Percentiles rank a stretch among this genome's conserved stretches.
Evolutionary conservation across 2,329 filamentous ascomycete species (phyloP).

Genomic region (Albophoma yamanashiensis): DNA sequence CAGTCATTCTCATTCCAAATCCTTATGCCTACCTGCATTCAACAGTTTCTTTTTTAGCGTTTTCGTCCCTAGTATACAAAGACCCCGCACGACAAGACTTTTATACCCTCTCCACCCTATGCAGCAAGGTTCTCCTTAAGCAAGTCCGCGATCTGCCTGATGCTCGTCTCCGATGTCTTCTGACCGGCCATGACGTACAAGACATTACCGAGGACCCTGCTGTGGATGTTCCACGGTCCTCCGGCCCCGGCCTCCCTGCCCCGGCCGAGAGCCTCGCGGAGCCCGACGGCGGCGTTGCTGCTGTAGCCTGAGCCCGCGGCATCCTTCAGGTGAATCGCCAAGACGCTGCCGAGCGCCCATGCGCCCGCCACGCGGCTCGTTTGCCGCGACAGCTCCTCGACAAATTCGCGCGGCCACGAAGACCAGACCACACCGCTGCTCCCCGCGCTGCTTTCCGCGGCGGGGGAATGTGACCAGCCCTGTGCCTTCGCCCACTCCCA

Average conservation of each 20-base stretch:
- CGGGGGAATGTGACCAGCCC: constrained; percentile 22
- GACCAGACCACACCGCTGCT: constrained; percentile 44
- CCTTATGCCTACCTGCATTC: too few relatives aligned
- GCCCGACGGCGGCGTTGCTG: constrained; percentile 31
- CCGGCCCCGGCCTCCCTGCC: constrained; percentile 10
- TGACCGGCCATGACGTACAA: constrained; percentile 48
- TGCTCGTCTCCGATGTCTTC: constrained; percentile 20
- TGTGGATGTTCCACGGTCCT: constrained; percentile 38
- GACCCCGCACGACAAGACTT: not conserved
- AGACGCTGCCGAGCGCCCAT: constrained; percentile 64
- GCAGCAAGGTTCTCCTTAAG: constrained; percentile 3
- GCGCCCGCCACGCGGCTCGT: constrained; percentile 47
- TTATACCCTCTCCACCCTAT: not conserved
- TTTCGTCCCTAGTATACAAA: not conserved
- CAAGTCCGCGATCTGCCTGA: constrained; percentile 14
- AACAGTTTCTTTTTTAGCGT: too few relatives aligned
- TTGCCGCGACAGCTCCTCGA: constrained; percentile 45
- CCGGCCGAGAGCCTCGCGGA: constrained; percentile 26
- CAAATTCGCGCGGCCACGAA: constrained; percentile 54
- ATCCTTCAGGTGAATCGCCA: constrained; percentile 49
- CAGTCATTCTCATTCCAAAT: too few relatives aligned
- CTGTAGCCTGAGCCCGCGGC: constrained; percentile 32
- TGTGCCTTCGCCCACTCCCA: constrained; percentile 46
- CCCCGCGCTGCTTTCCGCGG: not conserved
- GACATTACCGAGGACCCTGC: constrained; percentile 45